These are phyloP conservation scores for Athelia sp. DNA, from an alignment of 1,284 basidiomycete species.

Conservation along the genomic window DNA sequence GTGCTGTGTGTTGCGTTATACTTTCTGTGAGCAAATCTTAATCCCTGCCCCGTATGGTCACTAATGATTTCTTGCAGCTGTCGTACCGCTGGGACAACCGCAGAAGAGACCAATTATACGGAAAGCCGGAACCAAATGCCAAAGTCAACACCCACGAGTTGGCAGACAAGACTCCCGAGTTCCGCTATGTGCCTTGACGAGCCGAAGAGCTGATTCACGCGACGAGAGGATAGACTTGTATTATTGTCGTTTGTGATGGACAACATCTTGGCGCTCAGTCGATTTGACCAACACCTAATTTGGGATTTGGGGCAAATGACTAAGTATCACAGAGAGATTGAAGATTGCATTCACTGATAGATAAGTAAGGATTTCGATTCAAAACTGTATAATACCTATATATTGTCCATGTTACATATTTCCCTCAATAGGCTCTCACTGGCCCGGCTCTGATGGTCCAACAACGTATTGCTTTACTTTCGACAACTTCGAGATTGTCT, in stretches of 20 bases:
- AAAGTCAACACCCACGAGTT: constrained; percentile 62
- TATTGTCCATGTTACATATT: too few species aligned
- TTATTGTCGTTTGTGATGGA: too few species aligned
- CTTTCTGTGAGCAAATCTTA: constrained; percentile 40
- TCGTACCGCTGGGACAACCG: constrained; percentile 63
- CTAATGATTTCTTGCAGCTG: constrained; percentile 29
- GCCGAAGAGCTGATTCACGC: too few species aligned
- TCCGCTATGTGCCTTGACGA: constrained; percentile 45
- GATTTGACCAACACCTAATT: too few species aligned
- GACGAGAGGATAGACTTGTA: too few species aligned
- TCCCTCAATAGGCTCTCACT: too few species aligned
- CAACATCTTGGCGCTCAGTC: too few species aligned
- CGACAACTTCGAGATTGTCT: constrained; percentile 32
- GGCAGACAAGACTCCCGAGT: constrained; percentile 55
- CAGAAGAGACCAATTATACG: constrained; percentile 48
- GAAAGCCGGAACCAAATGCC: constrained; percentile 41
- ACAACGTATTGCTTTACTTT: constrained; percentile 15
- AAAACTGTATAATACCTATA: too few species aligned
- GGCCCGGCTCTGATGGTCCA: neutral
- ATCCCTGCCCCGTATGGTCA: neutral
- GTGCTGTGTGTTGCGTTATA: constrained; percentile 43
- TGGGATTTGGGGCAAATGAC: too few species aligned
- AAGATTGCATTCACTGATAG: too few species aligned
- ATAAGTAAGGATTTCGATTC: too few species aligned
- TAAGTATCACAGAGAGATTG: too few species aligned